Evolutionary conservation across 2,329 filamentous ascomycete species (phyloP).

Genomic region (Furcasterigmium furcatum): DNA sequence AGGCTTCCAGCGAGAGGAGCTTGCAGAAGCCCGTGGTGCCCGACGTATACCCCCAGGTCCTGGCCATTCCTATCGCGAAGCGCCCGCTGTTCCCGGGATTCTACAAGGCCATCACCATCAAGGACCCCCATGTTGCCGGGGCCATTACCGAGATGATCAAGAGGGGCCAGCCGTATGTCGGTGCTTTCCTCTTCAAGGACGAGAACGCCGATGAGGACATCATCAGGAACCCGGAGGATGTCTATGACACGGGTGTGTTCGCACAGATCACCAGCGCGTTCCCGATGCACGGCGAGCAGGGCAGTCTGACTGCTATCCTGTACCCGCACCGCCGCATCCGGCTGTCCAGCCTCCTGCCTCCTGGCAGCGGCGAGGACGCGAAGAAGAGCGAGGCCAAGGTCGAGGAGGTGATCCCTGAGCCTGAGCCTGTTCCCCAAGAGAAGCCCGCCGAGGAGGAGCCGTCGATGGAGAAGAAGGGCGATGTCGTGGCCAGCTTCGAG

Average conservation of each 20-base stretch:
- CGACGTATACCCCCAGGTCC: conserved; percentile 94
- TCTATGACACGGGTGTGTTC: conserved; percentile 95
- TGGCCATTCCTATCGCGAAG: conserved; percentile 94
- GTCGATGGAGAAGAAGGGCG: conserved; percentile 71
- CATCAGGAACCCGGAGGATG: conserved; percentile 85
- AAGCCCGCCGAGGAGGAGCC: conserved; percentile 51
- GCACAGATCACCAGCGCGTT: conserved; percentile 97
- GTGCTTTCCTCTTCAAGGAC: conserved; percentile 95
- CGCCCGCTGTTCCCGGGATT: conserved; percentile 94
- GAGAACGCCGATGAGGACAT: conserved; percentile 91
- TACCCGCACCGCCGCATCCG: conserved; percentile 95
- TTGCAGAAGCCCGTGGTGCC: conserved; percentile 87
- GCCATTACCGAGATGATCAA: conserved; percentile 97
- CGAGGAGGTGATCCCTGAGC: conserved; percentile 43
- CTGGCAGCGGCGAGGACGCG: conserved; percentile 43
- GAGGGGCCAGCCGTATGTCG: conserved; percentile 93
- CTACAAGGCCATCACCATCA: conserved; percentile 97
- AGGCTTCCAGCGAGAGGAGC: conserved; percentile 64
- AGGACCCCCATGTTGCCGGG: conserved; percentile 84
- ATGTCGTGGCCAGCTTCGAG: conserved; percentile 96
- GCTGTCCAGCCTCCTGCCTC: conserved; percentile 78
- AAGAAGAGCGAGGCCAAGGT: conserved; percentile 50
- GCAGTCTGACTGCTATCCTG: conserved; percentile 84
- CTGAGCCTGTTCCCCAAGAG: conserved; percentile 54
- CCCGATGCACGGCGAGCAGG: conserved; percentile 81